These are phyloP conservation scores for Thraustotheca clavata DNA, from an alignment of 352 stramenopile species.

Conservation along the genomic window DNA sequence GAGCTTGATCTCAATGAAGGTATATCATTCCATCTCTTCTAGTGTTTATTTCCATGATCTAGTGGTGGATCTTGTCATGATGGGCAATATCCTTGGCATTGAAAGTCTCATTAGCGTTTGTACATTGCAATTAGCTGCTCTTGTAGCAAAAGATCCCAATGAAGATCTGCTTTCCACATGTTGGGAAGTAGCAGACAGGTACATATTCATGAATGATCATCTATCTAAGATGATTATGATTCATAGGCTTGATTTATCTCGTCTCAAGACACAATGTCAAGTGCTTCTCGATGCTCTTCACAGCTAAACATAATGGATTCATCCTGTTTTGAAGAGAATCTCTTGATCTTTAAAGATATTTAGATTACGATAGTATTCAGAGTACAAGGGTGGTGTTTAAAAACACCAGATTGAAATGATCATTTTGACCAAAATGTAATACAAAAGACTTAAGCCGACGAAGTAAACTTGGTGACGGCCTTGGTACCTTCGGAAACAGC, in stretches of 20 bases:
- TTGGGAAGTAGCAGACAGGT: slow-evolving; percentile 12
- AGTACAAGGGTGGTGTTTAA: slow-evolving; percentile 62
- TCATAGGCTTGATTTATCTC: slow-evolving; percentile 10
- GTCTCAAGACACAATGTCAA: slow-evolving; percentile 16
- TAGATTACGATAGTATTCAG: slow-evolving; percentile 5
- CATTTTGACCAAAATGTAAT: background rate
- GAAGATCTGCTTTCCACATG: background rate
- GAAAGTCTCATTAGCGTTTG: slow-evolving; percentile 17
- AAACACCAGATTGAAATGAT: slow-evolving; percentile 54
- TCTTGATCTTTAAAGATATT: background rate
- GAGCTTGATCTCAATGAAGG: slow-evolving; percentile 8
- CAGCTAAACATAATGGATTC: background rate
- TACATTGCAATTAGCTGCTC: background rate
- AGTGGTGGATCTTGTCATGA: slow-evolving; percentile 13
- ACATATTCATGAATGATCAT: background rate
- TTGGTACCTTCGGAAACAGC: slow-evolving; percentile 96
- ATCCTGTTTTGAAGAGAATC: background rate
- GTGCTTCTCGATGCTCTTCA: background rate
- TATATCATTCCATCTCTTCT: background rate
- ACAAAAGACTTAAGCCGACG: slow-evolving; percentile 51
- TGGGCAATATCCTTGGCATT: slow-evolving; percentile 13
- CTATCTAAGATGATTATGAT: background rate
- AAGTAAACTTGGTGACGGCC: slow-evolving; percentile 91
- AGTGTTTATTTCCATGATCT: background rate
- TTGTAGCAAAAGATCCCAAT: background rate